phyloP scores from a whole-genome alignment of 305 asterid species.

The Fraxinus greggii region DNA sequence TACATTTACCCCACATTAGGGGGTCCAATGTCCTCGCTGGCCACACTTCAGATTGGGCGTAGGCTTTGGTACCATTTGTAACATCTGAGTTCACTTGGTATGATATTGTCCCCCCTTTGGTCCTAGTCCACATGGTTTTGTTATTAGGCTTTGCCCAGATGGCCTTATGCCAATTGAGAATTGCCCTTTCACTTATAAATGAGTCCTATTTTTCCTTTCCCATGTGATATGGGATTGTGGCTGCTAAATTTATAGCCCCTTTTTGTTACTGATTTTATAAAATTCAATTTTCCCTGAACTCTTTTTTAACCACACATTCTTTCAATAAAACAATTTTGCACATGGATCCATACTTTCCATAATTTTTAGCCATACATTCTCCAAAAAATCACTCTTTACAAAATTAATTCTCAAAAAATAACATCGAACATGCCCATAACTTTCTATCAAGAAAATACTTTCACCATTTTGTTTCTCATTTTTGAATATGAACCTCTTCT shows the following conservation, averaged over 20 bases:
- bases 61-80: background rate
- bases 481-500: background rate
- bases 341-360: background rate
- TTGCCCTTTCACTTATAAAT: background rate
- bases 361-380: background rate
- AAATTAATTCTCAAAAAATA: background rate
- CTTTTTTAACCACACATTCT: background rate
- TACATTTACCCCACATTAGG: background rate
- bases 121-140: background rate
- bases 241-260: background rate
- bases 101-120: background rate
- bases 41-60: background rate
- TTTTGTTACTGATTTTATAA: background rate
- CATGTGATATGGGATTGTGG: background rate
- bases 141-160: background rate
- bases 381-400: conserved; percentile 7
- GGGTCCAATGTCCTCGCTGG: background rate
- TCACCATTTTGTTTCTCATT: background rate
- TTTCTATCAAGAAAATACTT: background rate
- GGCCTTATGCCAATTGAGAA: background rate
- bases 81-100: background rate
- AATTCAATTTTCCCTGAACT: background rate
- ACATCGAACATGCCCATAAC: conserved; percentile 7
- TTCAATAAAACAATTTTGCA: background rate
- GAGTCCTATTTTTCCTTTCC: background rate